A percentile compares a stretch with the other conserved stretches of the same genome.
Evolutionary conservation across 495 filamentous ascomycete species (phyloP).

Genomic region (Neurospora terricola): DNA sequence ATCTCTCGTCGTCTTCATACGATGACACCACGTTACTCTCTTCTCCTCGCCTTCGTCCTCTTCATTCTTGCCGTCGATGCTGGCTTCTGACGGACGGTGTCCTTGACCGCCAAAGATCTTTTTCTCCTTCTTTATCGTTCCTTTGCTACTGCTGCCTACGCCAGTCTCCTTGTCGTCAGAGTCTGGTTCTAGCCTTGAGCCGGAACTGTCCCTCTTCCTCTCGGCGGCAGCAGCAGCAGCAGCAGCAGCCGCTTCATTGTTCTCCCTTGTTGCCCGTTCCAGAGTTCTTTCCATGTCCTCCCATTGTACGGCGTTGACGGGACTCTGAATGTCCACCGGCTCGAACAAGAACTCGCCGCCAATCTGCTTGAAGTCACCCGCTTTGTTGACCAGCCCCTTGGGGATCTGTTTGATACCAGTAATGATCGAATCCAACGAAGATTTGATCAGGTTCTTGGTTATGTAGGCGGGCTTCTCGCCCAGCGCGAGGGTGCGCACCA

Average conservation of each 20-base stretch:
- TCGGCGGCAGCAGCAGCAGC: background rate
- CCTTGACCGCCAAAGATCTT: background rate
- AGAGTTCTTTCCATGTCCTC: slow-evolving; percentile 15
- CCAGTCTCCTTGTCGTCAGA: background rate
- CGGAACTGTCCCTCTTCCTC: background rate
- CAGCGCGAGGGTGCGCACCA: slow-evolving; percentile 52
- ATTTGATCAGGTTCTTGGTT: slow-evolving; percentile 35
- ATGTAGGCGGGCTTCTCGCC: slow-evolving; percentile 62
- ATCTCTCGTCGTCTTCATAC: slow-evolving; percentile 72
- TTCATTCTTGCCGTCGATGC: slow-evolving; percentile 18
- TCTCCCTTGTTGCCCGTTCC: slow-evolving; percentile 9
- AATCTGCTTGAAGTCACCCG: slow-evolving; percentile 59
- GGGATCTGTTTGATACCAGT: slow-evolving; percentile 47
- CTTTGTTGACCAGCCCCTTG: slow-evolving; percentile 46
- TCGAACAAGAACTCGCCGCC: slow-evolving; percentile 84
- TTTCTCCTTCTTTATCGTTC: background rate
- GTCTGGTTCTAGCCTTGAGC: background rate
- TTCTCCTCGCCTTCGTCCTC: slow-evolving; percentile 34
- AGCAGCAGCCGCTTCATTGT: background rate
- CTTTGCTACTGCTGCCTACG: background rate
- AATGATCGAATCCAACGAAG: slow-evolving; percentile 39
- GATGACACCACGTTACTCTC: slow-evolving; percentile 66
- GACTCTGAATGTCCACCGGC: slow-evolving; percentile 23
- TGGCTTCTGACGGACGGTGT: slow-evolving; percentile 9
- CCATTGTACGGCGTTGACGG: slow-evolving; percentile 20